Evolutionary conservation across 768 basidiomycete genomes (phyloP), one percentile per base, ranked within the genome.

Genomic region (Infundibulicybe gibba): DNA sequence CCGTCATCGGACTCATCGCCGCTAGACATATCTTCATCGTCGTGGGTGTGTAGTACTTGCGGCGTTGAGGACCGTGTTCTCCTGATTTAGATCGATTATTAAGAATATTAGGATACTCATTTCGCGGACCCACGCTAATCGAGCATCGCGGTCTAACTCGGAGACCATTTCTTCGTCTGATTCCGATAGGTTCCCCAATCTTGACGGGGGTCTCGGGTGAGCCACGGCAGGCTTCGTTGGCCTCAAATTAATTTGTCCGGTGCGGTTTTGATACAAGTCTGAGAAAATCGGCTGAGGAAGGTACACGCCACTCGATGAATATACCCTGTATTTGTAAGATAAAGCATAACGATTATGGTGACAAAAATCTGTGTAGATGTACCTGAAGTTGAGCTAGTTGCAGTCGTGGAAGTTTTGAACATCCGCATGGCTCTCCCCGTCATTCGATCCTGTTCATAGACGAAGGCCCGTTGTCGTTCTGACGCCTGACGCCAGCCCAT

Each of bases 1-100:
- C 79, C 81, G 52, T 87, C 68, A 53, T 91, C 90, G 2, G 90
- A 91, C 62, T 92, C 90, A 52, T 90, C 89, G 3, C 79, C 81
- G 42, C 81, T 85, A 8, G 78, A 80, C 56, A 83, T 71, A 44
- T 69, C 73, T 14, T 66, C 67, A 41, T 83, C 68, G 6, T 77
- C 75, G 19, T 73, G 61, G 15, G 46, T 30, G 15, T 59, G 51
- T 10, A 67, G 65, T 40, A 65, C 50, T 17, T 67, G 50, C 5
- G 74, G 74, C 3, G 73, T 71, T 20, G 64, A 60, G 10, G 78
- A 70, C 17, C 85, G 80, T 6, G 77, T 79, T 53, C 70, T 71
- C 42, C 83, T 84, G 52, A 35, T 30, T 9, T 41, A 43, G 2
- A 17, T 31, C 14, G 39, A 43, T 33, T 16, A 13, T 43, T 14